Conservation (phyloP, 2,329 filamentous ascomycete genomes). For the Penicillium griseofulvum region DNA sequence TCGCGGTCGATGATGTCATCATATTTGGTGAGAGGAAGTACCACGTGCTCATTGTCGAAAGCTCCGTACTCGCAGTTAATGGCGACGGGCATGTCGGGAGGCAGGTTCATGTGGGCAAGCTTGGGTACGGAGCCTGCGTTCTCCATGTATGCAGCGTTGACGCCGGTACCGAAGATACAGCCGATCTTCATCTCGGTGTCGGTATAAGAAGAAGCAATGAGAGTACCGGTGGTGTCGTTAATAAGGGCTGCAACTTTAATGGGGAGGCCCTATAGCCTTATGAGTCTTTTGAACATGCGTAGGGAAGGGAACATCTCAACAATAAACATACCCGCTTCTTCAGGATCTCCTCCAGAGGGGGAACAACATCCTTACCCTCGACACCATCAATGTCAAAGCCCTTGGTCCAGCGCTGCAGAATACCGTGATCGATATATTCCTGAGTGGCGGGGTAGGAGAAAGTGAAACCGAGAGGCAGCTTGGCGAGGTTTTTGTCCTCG, state of each 20-base stretch:
- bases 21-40: constrained; percentile 81
- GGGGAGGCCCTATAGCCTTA: constrained; percentile 65
- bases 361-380: constrained; percentile 85
- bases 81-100: constrained; percentile 78
- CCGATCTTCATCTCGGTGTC: constrained; percentile 89
- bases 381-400: constrained; percentile 92
- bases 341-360: constrained; percentile 78
- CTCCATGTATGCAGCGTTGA: constrained; percentile 99
- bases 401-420: constrained; percentile 95
- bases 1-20: constrained; percentile 86
- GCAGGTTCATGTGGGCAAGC: constrained; percentile 85
- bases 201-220: constrained; percentile 97
- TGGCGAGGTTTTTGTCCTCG: constrained; percentile 58
- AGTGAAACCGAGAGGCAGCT: constrained; percentile 82
- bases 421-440: constrained; percentile 87
- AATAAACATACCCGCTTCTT: constrained; percentile 59
- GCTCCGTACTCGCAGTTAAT: constrained; percentile 99
- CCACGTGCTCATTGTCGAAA: constrained; percentile 89
- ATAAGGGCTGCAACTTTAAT: constrained; percentile 92
- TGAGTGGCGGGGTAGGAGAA: constrained; percentile 95
- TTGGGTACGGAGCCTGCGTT: constrained; percentile 87
- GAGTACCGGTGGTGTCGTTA: constrained; percentile 95
- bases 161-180: constrained; percentile 97
- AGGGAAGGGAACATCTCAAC: too few species aligned
- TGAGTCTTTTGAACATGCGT: background rate